Evolutionary conservation across 2,329 filamentous ascomycete species (phyloP).

Genomic region (Tympanopsis confertula): DNA sequence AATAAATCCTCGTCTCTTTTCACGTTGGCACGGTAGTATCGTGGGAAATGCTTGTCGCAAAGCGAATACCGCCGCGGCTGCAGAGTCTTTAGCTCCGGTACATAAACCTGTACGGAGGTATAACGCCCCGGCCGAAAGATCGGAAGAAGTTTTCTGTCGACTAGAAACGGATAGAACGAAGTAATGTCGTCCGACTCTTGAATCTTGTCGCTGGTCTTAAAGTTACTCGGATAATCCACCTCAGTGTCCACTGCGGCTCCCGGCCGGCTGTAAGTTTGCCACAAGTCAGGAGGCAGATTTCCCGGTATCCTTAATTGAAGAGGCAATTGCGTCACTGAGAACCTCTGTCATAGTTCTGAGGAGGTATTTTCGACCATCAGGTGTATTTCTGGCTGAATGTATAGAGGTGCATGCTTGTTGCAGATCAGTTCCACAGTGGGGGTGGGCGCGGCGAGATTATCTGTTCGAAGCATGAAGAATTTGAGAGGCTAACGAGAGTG

Average conservation of each 20-base stretch:
- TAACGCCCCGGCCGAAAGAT: conserved; percentile 43
- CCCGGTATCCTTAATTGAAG: conserved; percentile 60
- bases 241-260: conserved; percentile 59
- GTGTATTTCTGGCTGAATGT: conserved; percentile 59
- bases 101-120: conserved; percentile 34
- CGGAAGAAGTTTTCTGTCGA: conserved; percentile 33
- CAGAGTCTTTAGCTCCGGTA: conserved; percentile 32
- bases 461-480: conserved; percentile 12
- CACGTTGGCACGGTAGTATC: conserved; percentile 42
- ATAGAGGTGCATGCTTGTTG: conserved; percentile 66
- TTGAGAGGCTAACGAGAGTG: conserved; percentile 40
- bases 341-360: conserved; percentile 57
- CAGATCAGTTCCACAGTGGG: conserved; percentile 56
- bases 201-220: conserved; percentile 25
- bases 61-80: conserved; percentile 46
- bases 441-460: conserved; percentile 49
- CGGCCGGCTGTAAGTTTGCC: conserved; percentile 54
- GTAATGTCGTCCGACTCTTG: conserved; percentile 40
- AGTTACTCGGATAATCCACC: conserved; percentile 39
- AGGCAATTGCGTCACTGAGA: conserved; percentile 55
- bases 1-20: conserved; percentile 35
- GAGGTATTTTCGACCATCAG: conserved; percentile 58
- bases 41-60: conserved; percentile 32
- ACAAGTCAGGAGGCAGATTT: conserved; percentile 59
- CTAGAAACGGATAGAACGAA: conserved; percentile 41